Evolutionary conservation across 164 flowering plant species (phyloP), one percentile per base, ranked within the genome.

Genomic region (Umbilicus rupestris): DNA sequence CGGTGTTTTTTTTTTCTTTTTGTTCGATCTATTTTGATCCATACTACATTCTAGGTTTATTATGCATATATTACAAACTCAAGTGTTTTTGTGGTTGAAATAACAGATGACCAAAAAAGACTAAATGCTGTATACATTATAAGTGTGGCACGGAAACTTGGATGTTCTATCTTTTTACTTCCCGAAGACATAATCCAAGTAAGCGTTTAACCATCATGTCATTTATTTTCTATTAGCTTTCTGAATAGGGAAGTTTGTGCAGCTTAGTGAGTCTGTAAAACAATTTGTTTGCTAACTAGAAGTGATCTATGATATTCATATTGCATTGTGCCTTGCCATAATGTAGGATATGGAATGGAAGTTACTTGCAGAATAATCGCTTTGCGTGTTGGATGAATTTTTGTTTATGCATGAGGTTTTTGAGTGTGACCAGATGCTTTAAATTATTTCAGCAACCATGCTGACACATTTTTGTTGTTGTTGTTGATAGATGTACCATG

Each of bases 141-240:
- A 24, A 63, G 65, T 8, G 65, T 63, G 14, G 65, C 65, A 19
- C 42, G 65, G 11, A 63, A 63, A 41, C 65, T 63, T 37, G 65
- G 65, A 29, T 63, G 65, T 41, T 63, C 65, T 35, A 63, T 63
- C 30, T 63, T 63, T 37, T 63, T 63, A 63, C 11, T 63, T 16
- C 65, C 65, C 29, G 67, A 65, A 65, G 67, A 44, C 55, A 65
- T 65, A 6, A 63, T 63, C 29, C 45, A 63, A 29, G 67, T 65
- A 42, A 44, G 35, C 19, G 28, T 26, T 29, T 28, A 20, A 15
- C 31, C 24, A 7, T 42, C 9, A 19, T 42, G 7, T 22, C 20
- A 64, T 64, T 64, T 44, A 12, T 9, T 65, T 65, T 10, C 3
- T 24, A 11, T 17, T 14, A 20, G 17, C 41, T 16, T 64, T 33